phyloP scores from a whole-genome alignment of 2,329 filamentous ascomycete species.

The Penicillium nordicum region DNA sequence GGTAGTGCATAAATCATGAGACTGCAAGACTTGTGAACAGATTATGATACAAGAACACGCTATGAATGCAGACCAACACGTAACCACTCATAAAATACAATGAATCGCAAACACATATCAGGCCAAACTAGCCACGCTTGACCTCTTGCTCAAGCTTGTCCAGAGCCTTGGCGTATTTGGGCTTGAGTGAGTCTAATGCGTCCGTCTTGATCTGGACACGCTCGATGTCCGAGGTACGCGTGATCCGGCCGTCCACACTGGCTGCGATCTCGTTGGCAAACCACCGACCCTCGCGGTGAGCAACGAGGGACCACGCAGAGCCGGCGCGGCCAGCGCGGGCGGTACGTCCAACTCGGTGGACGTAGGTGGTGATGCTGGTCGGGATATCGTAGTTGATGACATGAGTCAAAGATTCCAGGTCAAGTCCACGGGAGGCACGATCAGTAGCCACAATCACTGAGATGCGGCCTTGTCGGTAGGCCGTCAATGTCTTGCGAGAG shows the following conservation, averaged over 20 bases:
- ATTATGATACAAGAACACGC: conserved; percentile 8
- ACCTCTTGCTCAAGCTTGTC: conserved; percentile 40
- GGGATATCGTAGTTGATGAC: conserved; percentile 95
- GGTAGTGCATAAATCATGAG: background rate
- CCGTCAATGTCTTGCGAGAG: conserved; percentile 63
- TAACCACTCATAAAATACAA: conserved; percentile 4
- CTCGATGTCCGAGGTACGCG: conserved; percentile 27
- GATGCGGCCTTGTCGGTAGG: conserved; percentile 61
- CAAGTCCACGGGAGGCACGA: conserved; percentile 86
- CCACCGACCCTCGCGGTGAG: conserved; percentile 80
- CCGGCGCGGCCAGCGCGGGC: conserved; percentile 75
- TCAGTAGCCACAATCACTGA: conserved; percentile 86
- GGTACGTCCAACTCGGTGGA: conserved; percentile 88
- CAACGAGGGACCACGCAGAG: conserved; percentile 81
- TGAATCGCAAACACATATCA: background rate
- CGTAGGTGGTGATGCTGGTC: conserved; percentile 73
- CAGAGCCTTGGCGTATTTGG: conserved; percentile 34
- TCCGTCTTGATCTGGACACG: conserved; percentile 32
- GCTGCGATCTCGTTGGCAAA: conserved; percentile 81
- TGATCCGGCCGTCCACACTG: conserved; percentile 33
- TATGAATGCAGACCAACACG: conserved; percentile 4
- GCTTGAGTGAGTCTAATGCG: conserved; percentile 27
- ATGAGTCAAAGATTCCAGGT: conserved; percentile 73
- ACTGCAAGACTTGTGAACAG: background rate
- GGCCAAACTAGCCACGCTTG: conserved; percentile 11